These are phyloP conservation scores for Fonsecaea pedrosoi DNA, from an alignment of 2,329 filamentous ascomycete species.

Conservation along the genomic window DNA sequence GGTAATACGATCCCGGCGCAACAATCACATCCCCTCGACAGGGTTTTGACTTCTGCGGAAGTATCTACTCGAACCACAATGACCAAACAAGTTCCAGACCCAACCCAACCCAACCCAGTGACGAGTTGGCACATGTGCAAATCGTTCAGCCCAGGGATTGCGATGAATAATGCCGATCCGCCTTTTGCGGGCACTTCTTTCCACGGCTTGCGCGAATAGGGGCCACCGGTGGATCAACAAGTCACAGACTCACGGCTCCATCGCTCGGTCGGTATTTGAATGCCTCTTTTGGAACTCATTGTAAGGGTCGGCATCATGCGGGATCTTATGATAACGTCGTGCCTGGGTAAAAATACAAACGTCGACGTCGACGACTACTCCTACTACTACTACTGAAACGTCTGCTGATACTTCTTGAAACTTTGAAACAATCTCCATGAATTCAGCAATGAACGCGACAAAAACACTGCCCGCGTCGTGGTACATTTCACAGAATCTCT, in stretches of 20 bases:
- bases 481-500: conserved; percentile 58
- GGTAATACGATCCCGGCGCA: conserved; percentile 36
- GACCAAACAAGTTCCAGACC: neutral
- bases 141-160: neutral
- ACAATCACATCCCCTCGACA: neutral
- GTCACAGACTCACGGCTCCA: neutral
- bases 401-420: neutral
- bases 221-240: conserved; percentile 3
- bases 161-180: conserved; percentile 13
- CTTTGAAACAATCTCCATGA: too few species aligned
- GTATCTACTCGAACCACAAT: conserved; percentile 1
- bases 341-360: neutral
- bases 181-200: neutral
- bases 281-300: conserved; percentile 28
- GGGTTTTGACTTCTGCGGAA: conserved; percentile 13
- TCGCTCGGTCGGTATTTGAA: conserved; percentile 30
- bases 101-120: conserved; percentile 11
- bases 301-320: conserved; percentile 2
- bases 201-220: neutral
- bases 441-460: conserved; percentile 30
- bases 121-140: conserved; percentile 26
- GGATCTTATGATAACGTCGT: conserved; percentile 1
- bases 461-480: conserved; percentile 60
- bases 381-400: neutral
- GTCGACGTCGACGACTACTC: neutral